Evolutionary conservation across 2,329 filamentous ascomycete species (phyloP).

Genomic region (Biscogniauxia mediterranea): DNA sequence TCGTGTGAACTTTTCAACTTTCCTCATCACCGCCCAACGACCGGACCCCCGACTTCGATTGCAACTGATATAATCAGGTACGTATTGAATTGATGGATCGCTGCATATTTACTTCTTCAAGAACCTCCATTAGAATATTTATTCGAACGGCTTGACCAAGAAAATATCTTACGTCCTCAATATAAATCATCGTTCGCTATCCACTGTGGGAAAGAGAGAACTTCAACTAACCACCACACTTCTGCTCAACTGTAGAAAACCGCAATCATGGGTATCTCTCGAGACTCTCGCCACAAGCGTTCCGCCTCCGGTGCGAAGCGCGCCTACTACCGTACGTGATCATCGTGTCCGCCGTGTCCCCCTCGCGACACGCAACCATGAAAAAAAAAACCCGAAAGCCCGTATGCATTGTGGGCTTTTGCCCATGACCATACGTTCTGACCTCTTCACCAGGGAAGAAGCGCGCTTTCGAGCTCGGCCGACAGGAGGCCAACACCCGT

Average conservation of each 20-base stretch:
- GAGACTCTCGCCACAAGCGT: conserved; percentile 99
- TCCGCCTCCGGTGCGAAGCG: conserved; percentile 98
- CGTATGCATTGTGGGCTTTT: conserved; percentile 51
- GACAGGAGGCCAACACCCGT: conserved; percentile 99
- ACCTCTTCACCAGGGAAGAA: conserved; percentile 82
- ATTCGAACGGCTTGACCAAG: no score
- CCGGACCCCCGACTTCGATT: conserved; percentile 26
- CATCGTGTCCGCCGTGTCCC: conserved; percentile 18
- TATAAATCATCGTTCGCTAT: no score
- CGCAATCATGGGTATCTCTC: conserved; percentile 98
- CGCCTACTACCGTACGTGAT: conserved; percentile 79
- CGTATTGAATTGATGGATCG: no score
- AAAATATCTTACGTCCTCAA: no score
- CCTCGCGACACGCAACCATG: conserved; percentile 1
- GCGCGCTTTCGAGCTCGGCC: conserved; percentile 99
- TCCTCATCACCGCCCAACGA: conserved; percentile 24
- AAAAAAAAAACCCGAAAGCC: conserved; percentile 54
- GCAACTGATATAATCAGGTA: conserved; percentile 31
- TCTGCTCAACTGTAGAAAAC: conserved; percentile 48
- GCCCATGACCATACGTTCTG: conserved; percentile 64
- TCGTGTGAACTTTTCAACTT: conserved; percentile 24
- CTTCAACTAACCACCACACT: conserved; percentile 22
- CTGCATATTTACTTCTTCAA: no score
- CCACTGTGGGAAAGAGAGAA: no score
- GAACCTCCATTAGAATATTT: no score